A percentile compares a stretch with the other conserved stretches of the same genome.
Conservation (phyloP, 768 basidiomycete genomes). For the Holtermannia corniformis region DNA sequence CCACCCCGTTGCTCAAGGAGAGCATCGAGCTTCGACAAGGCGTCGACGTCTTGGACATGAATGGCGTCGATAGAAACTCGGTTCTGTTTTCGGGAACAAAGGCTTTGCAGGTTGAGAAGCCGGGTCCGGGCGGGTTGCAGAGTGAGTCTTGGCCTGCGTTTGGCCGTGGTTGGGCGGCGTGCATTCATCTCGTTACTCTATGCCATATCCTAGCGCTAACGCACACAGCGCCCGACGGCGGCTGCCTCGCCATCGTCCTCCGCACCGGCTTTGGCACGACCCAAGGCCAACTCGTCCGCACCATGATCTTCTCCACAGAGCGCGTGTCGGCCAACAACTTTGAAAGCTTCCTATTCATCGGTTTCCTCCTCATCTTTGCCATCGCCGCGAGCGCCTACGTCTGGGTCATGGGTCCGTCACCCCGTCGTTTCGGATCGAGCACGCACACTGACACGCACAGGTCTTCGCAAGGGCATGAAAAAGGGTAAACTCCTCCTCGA, state of each 20-base stretch:
- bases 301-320: slow-evolving; percentile 98
- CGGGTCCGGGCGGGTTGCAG: slow-evolving; percentile 38
- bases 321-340: slow-evolving; percentile 91
- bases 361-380: slow-evolving; percentile 93
- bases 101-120: slow-evolving; percentile 68
- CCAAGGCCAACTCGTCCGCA: slow-evolving; percentile 92
- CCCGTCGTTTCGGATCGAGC: too few species aligned
- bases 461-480: slow-evolving; percentile 82
- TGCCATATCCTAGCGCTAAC: background rate
- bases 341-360: slow-evolving; percentile 95
- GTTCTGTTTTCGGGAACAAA: slow-evolving; percentile 97
- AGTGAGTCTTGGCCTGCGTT: slow-evolving; percentile 37
- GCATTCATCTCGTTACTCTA: too few species aligned
- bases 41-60: slow-evolving; percentile 68
- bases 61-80: slow-evolving; percentile 73
- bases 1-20: slow-evolving; percentile 92
- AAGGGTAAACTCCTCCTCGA: slow-evolving; percentile 92
- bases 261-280: slow-evolving; percentile 96
- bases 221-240: slow-evolving; percentile 62
- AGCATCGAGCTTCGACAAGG: slow-evolving; percentile 76
- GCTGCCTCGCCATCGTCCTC: slow-evolving; percentile 83
- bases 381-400: slow-evolving; percentile 98
- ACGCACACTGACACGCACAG: slow-evolving; percentile 46
- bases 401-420: slow-evolving; percentile 83
- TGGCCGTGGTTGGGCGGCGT: too few species aligned